These are phyloP conservation scores for Paramecium sexaurelia DNA, from an alignment of 73 alveolate genomes.

Conservation along the genomic window DNA sequence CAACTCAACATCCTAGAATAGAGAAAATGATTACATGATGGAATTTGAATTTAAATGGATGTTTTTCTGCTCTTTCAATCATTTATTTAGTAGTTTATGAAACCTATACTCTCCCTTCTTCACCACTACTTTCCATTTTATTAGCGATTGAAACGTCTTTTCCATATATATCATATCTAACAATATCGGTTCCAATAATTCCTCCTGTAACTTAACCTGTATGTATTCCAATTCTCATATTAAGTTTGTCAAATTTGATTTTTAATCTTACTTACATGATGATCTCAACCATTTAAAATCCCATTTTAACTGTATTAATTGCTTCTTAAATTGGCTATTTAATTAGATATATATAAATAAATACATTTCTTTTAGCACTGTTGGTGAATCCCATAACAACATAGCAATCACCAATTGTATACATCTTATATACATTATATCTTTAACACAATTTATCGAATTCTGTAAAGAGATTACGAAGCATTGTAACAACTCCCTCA, in stretches of 20 bases:
- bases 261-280: conserved; percentile 78
- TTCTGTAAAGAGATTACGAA: conserved; percentile 60
- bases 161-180: conserved; percentile 53
- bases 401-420: conserved; percentile 72
- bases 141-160: conserved; percentile 60
- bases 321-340: conserved; percentile 69
- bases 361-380: conserved; percentile 52
- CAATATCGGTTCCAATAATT: conserved; percentile 60
- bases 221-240: conserved; percentile 76
- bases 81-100: conserved; percentile 32
- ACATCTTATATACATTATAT: conserved; percentile 51
- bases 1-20: conserved; percentile 36
- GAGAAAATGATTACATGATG: not conserved
- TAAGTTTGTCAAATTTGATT: conserved; percentile 74
- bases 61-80: conserved; percentile 49
- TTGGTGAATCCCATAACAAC: conserved; percentile 71
- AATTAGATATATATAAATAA: not conserved
- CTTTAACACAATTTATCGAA: conserved; percentile 60
- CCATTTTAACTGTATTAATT: conserved; percentile 85
- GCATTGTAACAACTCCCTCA: conserved; percentile 69
- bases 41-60: conserved; percentile 39
- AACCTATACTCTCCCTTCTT: conserved; percentile 26
- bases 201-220: conserved; percentile 63
- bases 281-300: conserved; percentile 82
- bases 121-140: conserved; percentile 62